Evolutionary conservation across 768 basidiomycete species (phyloP), one percentile per base, ranked within the genome.

Genomic region (Exsudoporus frostii): DNA sequence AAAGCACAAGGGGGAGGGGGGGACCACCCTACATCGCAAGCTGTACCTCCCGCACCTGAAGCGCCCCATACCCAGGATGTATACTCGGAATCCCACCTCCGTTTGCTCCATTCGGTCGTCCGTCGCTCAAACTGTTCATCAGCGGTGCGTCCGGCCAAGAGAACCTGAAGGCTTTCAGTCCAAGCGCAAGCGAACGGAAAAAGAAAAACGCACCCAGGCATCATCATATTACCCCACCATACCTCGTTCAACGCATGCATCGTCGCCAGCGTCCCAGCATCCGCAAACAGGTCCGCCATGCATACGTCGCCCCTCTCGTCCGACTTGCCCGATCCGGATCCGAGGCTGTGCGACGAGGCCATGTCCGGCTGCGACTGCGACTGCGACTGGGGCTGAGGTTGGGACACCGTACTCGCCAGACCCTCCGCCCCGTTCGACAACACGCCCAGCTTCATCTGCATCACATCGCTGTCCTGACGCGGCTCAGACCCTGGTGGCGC

Each of bases 201-300:
- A 2, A 11, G 5, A 45, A 27, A 27, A 15, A 50, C 48, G 38
- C 1, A 58, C 85, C 89, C 89, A 34, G 89, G 89, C 86, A 91
- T 88, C 88, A 90, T 86, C 83, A 89, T 85, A 45, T 80, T 86
- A 40, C 78, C 70, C 88, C 86, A 90, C 80, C 83, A 91, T 8
- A 72, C 77, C 45, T 84, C 87, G 56, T 86, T 84, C 51, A 92
- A 73, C 27, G 82, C 82, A 45, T 82, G 79, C 84, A 91, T 85
- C 19, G 86, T 80, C 1, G 87, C 88, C 55, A 88, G 74, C 68
- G 82, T 78, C 41, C 86, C 75, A 0, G 74, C 79, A 38, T 80
- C 84, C 7, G 59, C 49, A 27, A 68, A 55, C 15, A 56, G 45
- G 4, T 69, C 65, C 2, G 27, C 44, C 66, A 71, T 65, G 13